These are phyloP conservation scores for Stereum hirsutum DNA, from an alignment of 1,284 basidiomycete species.

Conservation along the genomic window DNA sequence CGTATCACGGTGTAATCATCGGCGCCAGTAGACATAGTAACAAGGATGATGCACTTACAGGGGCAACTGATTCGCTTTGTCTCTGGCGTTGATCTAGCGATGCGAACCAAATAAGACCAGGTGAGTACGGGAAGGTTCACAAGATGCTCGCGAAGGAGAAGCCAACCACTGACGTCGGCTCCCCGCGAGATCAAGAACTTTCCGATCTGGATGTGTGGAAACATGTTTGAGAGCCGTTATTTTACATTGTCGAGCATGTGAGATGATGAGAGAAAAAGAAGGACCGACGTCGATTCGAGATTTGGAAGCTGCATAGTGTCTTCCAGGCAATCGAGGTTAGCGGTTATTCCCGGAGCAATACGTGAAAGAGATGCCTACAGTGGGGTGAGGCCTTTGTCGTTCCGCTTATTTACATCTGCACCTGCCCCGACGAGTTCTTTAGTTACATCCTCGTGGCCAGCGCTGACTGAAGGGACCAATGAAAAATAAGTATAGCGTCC, in stretches of 20 bases:
- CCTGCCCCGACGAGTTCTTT: slow-evolving; percentile 79
- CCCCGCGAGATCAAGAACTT: slow-evolving; percentile 76
- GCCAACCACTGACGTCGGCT: slow-evolving; percentile 64
- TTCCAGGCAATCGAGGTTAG: slow-evolving; percentile 21
- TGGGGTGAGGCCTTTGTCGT: slow-evolving; percentile 82
- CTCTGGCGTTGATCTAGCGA: slow-evolving; percentile 81
- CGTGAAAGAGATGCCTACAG: slow-evolving; percentile 47
- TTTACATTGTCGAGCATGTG: neutral
- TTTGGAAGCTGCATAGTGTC: slow-evolving; percentile 94
- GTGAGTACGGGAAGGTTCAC: slow-evolving; percentile 1
- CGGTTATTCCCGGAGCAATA: neutral
- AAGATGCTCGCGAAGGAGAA: too few species aligned
- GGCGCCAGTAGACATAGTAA: slow-evolving; percentile 8
- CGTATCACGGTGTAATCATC: slow-evolving; percentile 10
- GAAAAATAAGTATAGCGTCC: slow-evolving; percentile 6
- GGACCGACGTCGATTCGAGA: slow-evolving; percentile 71
- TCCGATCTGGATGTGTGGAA: too few species aligned
- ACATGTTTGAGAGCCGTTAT: too few species aligned
- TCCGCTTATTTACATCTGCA: slow-evolving; percentile 73
- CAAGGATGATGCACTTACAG: slow-evolving; percentile 51
- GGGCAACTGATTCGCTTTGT: slow-evolving; percentile 85
- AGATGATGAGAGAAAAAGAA: neutral
- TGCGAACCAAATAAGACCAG: slow-evolving; percentile 11
- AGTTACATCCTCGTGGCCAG: slow-evolving; percentile 73
- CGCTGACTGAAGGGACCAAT: slow-evolving; percentile 47